Percentiles rank a stretch among this genome's conserved stretches.
These are phyloP conservation scores for Priceomyces medius DNA, from an alignment of 805 yeast species.

Conservation along the genomic window DNA sequence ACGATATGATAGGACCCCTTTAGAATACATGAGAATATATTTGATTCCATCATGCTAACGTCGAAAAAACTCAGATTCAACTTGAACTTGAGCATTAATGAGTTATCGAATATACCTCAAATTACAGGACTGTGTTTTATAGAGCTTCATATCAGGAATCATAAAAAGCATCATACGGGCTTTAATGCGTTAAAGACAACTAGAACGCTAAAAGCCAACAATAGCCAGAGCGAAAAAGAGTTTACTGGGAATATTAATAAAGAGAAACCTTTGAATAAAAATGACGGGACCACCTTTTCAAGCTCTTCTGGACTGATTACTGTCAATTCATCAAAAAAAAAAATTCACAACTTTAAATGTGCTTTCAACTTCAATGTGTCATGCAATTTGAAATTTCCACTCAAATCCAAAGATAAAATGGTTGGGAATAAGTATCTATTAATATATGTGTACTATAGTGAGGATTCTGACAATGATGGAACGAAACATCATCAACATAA, in stretches of 20 bases:
- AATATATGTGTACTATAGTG: constrained; percentile 36
- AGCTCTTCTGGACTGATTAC: constrained; percentile 17
- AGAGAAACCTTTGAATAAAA: not conserved
- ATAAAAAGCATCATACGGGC: constrained; percentile 26
- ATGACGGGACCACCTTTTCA: not conserved
- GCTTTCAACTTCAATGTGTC: constrained; percentile 32
- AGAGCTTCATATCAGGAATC: constrained; percentile 60
- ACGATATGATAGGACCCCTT: not conserved
- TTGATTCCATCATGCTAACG: constrained; percentile 3
- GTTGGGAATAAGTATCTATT: constrained; percentile 44
- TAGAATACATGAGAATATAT: not conserved
- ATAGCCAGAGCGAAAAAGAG: not conserved
- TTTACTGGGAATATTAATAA: not conserved
- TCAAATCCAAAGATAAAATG: constrained; percentile 37
- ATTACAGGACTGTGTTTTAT: constrained; percentile 66
- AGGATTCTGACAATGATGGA: constrained; percentile 17
- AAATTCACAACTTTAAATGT: constrained; percentile 41
- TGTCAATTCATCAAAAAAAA: constrained; percentile 29
- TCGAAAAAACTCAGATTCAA: constrained; percentile 59
- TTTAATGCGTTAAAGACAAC: not conserved
- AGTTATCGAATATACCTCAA: constrained; percentile 83
- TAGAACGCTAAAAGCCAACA: not conserved
- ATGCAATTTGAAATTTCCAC: constrained; percentile 40
- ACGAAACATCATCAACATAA: constrained; percentile 5
- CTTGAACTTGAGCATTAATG: constrained; percentile 57